A percentile compares a stretch with the other conserved stretches of the same genome.
Evolutionary conservation across 768 basidiomycete species (phyloP).

Genomic region (Termitomyces sp.): DNA sequence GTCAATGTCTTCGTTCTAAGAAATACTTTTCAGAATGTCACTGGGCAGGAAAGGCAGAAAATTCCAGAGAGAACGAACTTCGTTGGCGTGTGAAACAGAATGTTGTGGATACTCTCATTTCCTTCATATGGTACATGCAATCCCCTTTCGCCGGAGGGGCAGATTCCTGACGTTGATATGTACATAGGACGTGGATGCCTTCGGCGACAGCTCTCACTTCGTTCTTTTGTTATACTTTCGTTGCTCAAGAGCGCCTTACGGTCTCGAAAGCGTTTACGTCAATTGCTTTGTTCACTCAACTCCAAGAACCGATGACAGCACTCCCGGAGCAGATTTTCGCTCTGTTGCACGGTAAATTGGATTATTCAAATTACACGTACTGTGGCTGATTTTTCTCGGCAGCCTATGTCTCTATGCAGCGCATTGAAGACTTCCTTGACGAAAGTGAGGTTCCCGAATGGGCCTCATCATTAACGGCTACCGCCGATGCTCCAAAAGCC

Average conservation of each 20-base stretch:
- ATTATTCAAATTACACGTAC: background rate
- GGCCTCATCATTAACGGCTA: conserved; percentile 58
- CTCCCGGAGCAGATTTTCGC: conserved; percentile 62
- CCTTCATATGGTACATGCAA: conserved; percentile 57
- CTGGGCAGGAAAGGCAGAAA: conserved; percentile 50
- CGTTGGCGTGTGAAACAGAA: conserved; percentile 63
- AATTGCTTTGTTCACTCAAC: conserved; percentile 67
- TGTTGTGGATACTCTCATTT: conserved; percentile 50
- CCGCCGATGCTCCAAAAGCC: conserved; percentile 9
- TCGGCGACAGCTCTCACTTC: conserved; percentile 59
- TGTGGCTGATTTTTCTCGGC: conserved; percentile 7
- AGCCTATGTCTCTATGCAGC: conserved; percentile 77
- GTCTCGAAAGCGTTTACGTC: conserved; percentile 81
- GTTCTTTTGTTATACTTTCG: conserved; percentile 62
- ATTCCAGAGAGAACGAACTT: conserved; percentile 58
- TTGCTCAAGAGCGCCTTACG: conserved; percentile 60
- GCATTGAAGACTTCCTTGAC: conserved; percentile 66
- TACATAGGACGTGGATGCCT: conserved; percentile 62
- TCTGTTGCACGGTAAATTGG: conserved; percentile 46
- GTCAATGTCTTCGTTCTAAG: background rate
- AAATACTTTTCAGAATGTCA: conserved; percentile 37
- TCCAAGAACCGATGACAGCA: conserved; percentile 62
- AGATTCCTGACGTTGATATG: background rate
- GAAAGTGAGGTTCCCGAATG: conserved; percentile 77
- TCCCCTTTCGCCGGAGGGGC: background rate